A percentile compares a stretch with the other conserved stretches of the same genome.
These are phyloP conservation scores for Cinnamomum micranthum DNA, from an alignment of 164 flowering plant genomes.

Conservation along the genomic window DNA sequence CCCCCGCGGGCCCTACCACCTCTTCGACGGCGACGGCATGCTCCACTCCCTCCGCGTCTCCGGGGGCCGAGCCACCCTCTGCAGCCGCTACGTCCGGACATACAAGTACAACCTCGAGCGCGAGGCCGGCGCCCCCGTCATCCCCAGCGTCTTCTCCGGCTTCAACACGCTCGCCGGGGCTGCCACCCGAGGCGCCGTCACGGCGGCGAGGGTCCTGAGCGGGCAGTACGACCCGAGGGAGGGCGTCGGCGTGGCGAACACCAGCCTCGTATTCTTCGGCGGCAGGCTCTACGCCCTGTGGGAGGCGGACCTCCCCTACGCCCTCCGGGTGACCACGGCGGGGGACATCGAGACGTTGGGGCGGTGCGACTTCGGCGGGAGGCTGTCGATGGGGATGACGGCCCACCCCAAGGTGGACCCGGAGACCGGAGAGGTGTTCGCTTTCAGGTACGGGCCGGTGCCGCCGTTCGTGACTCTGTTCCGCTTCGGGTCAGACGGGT, in stretches of 20 bases:
- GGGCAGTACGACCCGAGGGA: constrained; percentile 48
- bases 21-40: constrained; percentile 94
- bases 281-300: constrained; percentile 52
- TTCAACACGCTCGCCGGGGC: constrained; percentile 49
- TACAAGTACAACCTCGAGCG: constrained; percentile 52
- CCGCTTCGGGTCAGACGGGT: constrained; percentile 40
- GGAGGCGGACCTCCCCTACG: constrained; percentile 76
- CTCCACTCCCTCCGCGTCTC: constrained; percentile 61
- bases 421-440: constrained; percentile 61
- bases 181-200: constrained; percentile 45
- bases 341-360: constrained; percentile 70
- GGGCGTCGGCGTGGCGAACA: constrained; percentile 73
- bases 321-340: constrained; percentile 28
- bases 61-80: constrained; percentile 52
- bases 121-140: constrained; percentile 35
- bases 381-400: constrained; percentile 59
- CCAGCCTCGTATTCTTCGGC: constrained; percentile 57
- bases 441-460: constrained; percentile 55
- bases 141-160: constrained; percentile 61
- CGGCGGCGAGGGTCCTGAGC: constrained; percentile 37
- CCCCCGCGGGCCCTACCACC: constrained; percentile 81
- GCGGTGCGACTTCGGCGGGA: constrained; percentile 53
- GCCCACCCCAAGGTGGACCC: constrained; percentile 80
- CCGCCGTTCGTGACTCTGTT: constrained; percentile 66
- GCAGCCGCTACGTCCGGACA: constrained; percentile 76